These are phyloP conservation scores for Lepidium aucheri DNA, from an alignment of 345 rosid species.

Conservation along the genomic window DNA sequence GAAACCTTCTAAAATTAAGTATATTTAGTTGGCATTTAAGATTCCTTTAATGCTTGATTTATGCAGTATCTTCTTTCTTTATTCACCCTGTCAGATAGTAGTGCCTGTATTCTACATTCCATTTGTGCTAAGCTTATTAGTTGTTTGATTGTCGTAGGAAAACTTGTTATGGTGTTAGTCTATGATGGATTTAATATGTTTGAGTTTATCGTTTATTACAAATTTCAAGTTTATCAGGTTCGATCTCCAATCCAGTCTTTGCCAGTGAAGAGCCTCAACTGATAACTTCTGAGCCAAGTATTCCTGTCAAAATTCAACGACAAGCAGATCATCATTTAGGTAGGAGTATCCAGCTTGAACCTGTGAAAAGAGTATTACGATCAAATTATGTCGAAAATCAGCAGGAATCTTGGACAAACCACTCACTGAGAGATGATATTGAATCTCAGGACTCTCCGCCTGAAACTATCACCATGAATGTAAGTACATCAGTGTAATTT, in stretches of 20 bases:
- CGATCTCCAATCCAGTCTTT: slow-evolving; percentile 39
- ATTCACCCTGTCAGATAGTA: slow-evolving; percentile 1
- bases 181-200: neutral
- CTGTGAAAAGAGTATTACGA: slow-evolving; percentile 19
- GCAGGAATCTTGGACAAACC: slow-evolving; percentile 17
- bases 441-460: slow-evolving; percentile 35
- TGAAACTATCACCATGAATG: slow-evolving; percentile 35
- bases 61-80: slow-evolving; percentile 13
- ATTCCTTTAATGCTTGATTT: slow-evolving; percentile 14
- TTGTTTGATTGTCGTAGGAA: neutral
- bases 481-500: slow-evolving; percentile 32
- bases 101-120: slow-evolving; percentile 1
- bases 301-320: slow-evolving; percentile 32
- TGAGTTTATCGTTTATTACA: slow-evolving; percentile 53
- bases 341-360: slow-evolving; percentile 35
- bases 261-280: slow-evolving; percentile 36
- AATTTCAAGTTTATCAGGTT: slow-evolving; percentile 70
- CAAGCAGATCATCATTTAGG: slow-evolving; percentile 16
- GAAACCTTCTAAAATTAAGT: neutral
- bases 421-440: slow-evolving; percentile 35
- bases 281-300: slow-evolving; percentile 40
- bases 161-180: slow-evolving; percentile 1
- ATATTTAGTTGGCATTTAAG: slow-evolving; percentile 1
- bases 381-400: slow-evolving; percentile 19
- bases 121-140: slow-evolving; percentile 9